phyloP scores from a whole-genome alignment of 352 stramenopile genomes.

The Globisporangium nagaii region DNA sequence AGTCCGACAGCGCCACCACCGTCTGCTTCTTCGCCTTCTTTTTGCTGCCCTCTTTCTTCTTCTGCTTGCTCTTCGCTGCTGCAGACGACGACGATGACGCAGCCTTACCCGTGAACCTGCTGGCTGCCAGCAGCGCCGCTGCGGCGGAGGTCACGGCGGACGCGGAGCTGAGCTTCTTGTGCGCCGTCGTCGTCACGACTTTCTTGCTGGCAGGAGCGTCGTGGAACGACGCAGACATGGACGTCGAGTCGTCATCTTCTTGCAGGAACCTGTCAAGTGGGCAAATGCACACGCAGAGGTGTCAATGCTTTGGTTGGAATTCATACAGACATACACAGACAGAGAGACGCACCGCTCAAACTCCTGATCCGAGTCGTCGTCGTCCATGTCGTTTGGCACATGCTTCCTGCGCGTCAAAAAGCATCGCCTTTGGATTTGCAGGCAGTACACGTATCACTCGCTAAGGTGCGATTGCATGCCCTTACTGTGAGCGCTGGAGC shows the following conservation, averaged over 20 bases:
- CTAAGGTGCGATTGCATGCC: conserved; percentile 2
- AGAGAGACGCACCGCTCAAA: conserved; percentile 46
- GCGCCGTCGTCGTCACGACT: not conserved
- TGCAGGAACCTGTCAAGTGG: conserved; percentile 38
- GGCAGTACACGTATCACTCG: not conserved
- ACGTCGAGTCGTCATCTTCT: conserved; percentile 48
- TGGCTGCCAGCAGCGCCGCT: conserved; percentile 44
- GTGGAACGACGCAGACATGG: conserved; percentile 28
- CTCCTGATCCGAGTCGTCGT: conserved; percentile 50
- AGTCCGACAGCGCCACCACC: conserved; percentile 28
- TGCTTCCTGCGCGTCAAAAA: not conserved
- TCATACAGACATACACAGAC: not conserved
- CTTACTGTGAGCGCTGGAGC: not conserved
- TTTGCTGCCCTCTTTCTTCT: conserved; percentile 14
- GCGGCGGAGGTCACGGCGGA: conserved; percentile 40
- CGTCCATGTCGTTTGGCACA: conserved; percentile 13
- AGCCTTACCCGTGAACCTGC: conserved; percentile 22
- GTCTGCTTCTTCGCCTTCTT: conserved; percentile 12
- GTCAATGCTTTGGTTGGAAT: not conserved
- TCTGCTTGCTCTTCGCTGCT: conserved; percentile 16
- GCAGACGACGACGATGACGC: no score
- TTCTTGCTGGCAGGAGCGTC: not conserved
- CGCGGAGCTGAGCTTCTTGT: conserved; percentile 17
- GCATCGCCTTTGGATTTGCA: conserved; percentile 3
- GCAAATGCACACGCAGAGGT: not conserved